Conservation (phyloP, 2,329 filamentous ascomycete species). For the Colletotrichum sojae region DNA sequence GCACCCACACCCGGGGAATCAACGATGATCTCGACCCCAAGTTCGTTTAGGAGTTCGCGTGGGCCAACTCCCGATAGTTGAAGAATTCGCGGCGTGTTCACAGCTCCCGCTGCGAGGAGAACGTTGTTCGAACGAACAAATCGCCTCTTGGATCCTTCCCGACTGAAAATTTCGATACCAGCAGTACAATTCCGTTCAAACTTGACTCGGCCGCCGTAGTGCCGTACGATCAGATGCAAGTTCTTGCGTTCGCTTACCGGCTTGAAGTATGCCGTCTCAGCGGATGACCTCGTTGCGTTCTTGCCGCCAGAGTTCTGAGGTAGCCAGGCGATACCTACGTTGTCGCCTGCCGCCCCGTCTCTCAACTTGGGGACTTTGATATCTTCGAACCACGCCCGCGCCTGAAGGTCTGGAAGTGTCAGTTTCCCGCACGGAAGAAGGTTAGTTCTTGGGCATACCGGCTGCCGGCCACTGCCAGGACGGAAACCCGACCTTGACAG, state of each 20-base stretch:
- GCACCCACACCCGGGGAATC: slow-evolving; percentile 63
- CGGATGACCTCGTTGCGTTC: slow-evolving; percentile 41
- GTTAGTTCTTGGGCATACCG: slow-evolving; percentile 17
- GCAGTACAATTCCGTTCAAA: slow-evolving; percentile 53
- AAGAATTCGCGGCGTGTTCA: slow-evolving; percentile 70
- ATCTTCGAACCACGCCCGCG: slow-evolving; percentile 41
- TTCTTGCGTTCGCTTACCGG: slow-evolving; percentile 41
- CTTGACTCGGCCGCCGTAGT: slow-evolving; percentile 43
- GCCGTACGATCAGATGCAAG: slow-evolving; percentile 42
- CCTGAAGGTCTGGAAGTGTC: slow-evolving; percentile 29
- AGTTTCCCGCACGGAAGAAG: not conserved
- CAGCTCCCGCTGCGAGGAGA: slow-evolving; percentile 58
- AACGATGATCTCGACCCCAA: slow-evolving; percentile 65
- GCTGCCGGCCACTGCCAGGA: slow-evolving; percentile 46
- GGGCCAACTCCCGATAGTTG: slow-evolving; percentile 71
- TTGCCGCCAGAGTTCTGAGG: slow-evolving; percentile 43
- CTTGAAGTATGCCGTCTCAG: slow-evolving; percentile 44
- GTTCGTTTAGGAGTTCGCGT: slow-evolving; percentile 49
- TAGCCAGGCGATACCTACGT: slow-evolving; percentile 45
- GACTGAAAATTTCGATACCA: slow-evolving; percentile 46
- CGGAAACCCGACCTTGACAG: slow-evolving; percentile 44
- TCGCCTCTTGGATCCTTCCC: slow-evolving; percentile 33
- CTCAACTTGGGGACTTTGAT: slow-evolving; percentile 33
- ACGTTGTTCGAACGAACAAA: slow-evolving; percentile 45
- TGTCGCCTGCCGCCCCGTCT: slow-evolving; percentile 44